Conservation (phyloP, 2,329 filamentous ascomycete genomes). For the Metarhizium brunneum region DNA sequence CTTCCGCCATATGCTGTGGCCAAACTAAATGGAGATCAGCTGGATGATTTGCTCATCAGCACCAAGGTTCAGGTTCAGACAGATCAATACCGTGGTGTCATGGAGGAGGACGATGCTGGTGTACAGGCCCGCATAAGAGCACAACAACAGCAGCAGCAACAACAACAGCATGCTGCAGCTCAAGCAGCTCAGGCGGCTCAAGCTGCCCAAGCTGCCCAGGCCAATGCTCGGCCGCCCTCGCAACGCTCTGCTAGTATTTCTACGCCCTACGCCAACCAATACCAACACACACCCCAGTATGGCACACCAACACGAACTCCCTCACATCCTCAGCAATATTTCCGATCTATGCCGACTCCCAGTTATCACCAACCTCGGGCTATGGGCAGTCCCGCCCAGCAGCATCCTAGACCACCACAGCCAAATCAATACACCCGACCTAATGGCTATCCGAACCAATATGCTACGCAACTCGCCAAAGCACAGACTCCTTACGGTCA, state of each 20-base stretch:
- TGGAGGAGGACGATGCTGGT: slow-evolving; percentile 72
- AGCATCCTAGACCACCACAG: slow-evolving; percentile 28
- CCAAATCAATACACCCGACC: slow-evolving; percentile 40
- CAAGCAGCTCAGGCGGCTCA: background rate
- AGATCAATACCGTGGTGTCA: slow-evolving; percentile 65
- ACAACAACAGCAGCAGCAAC: slow-evolving; percentile 19
- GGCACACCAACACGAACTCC: slow-evolving; percentile 37
- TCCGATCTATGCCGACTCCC: slow-evolving; percentile 27
- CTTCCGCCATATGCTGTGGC: slow-evolving; percentile 80
- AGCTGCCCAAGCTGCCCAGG: slow-evolving; percentile 15
- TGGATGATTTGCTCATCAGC: slow-evolving; percentile 76
- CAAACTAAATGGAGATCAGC: slow-evolving; percentile 75
- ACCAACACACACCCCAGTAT: slow-evolving; percentile 34
- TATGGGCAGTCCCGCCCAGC: slow-evolving; percentile 19
- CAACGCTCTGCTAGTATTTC: slow-evolving; percentile 28
- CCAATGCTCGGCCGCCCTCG: slow-evolving; percentile 21
- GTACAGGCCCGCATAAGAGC: slow-evolving; percentile 40
- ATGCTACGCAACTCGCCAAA: slow-evolving; percentile 42
- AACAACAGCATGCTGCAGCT: background rate
- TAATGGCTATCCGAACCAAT: slow-evolving; percentile 37
- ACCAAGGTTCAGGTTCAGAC: slow-evolving; percentile 66
- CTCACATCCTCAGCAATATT: slow-evolving; percentile 35
- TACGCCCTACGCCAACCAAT: slow-evolving; percentile 34
- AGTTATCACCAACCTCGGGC: slow-evolving; percentile 33
- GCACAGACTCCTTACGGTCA: slow-evolving; percentile 43